A percentile compares a stretch with the other conserved stretches of the same genome.
These are phyloP conservation scores for Tinospora cordifolia DNA, from an alignment of 164 flowering plant genomes.

Conservation along the genomic window DNA sequence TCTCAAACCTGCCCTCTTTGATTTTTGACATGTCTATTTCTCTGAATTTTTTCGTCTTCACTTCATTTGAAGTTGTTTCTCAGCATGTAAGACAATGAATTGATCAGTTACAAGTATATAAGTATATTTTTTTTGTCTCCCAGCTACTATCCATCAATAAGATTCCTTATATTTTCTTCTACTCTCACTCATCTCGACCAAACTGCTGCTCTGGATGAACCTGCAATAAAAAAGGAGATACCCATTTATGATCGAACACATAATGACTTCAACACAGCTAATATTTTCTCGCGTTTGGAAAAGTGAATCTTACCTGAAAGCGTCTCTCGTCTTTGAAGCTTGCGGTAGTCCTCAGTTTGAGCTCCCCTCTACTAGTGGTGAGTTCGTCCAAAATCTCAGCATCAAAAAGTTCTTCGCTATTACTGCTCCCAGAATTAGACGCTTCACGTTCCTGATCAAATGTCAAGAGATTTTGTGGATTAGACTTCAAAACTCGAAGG, in stretches of 20 bases:
- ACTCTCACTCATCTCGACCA: slow-evolving; percentile 7
- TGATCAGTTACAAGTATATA: too few species aligned
- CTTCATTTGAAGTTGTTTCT: too few species aligned
- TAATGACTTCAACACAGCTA: too few species aligned
- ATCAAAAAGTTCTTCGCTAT: slow-evolving; percentile 32
- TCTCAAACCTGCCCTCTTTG: too few species aligned
- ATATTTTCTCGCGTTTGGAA: neutral
- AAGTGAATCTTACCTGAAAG: slow-evolving; percentile 19
- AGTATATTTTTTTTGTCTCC: too few species aligned
- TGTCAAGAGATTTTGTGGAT: slow-evolving; percentile 1
- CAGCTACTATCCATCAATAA: too few species aligned
- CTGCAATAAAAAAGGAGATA: slow-evolving; percentile 10
- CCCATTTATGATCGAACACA: neutral
- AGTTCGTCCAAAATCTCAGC: slow-evolving; percentile 73
- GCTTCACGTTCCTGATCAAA: slow-evolving; percentile 31
- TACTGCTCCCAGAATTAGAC: slow-evolving; percentile 13
- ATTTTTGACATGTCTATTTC: too few species aligned
- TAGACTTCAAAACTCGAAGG: neutral
- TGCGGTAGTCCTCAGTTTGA: slow-evolving; percentile 45
- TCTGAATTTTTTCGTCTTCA: too few species aligned
- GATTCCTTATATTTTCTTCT: neutral
- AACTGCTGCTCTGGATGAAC: slow-evolving; percentile 15
- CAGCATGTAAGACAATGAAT: too few species aligned
- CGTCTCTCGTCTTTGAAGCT: slow-evolving; percentile 35
- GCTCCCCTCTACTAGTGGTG: slow-evolving; percentile 67